Conservation (phyloP, 2,329 filamentous ascomycete species). For the Geosmithia putterillii region DNA sequence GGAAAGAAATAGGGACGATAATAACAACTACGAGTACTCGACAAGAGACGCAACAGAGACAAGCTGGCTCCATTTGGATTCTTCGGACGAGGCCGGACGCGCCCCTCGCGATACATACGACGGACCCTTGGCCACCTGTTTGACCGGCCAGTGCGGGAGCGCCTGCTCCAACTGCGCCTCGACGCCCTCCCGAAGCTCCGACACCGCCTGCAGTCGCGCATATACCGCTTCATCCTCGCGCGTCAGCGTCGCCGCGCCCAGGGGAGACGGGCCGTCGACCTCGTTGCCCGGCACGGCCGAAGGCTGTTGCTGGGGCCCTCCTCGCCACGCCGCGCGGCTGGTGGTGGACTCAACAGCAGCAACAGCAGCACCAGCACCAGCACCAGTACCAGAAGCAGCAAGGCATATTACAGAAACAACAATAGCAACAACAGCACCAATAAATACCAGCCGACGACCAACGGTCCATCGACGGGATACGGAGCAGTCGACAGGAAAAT, state of each 20-base stretch:
- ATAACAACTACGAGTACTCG: no score
- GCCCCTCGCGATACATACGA: slow-evolving; percentile 5
- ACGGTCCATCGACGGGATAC: slow-evolving; percentile 12
- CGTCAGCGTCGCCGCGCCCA: slow-evolving; percentile 44
- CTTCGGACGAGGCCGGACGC: slow-evolving; percentile 15
- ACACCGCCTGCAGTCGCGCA: slow-evolving; percentile 58
- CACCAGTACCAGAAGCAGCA: slow-evolving; percentile 11
- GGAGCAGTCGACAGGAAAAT: slow-evolving; percentile 2
- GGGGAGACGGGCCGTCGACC: slow-evolving; percentile 32
- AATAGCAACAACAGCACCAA: slow-evolving; percentile 12
- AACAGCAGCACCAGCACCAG: slow-evolving; percentile 13
- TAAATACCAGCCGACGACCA: slow-evolving; percentile 4
- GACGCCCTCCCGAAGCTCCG: slow-evolving; percentile 62
- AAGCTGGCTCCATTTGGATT: slow-evolving; percentile 33
- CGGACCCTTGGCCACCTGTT: slow-evolving; percentile 53
- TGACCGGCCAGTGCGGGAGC: slow-evolving; percentile 48
- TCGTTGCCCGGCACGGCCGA: slow-evolving; percentile 25
- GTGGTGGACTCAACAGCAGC: no score
- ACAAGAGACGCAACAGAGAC: background rate
- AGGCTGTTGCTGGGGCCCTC: slow-evolving; percentile 31
- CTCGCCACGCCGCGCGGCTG: slow-evolving; percentile 4
- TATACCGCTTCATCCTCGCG: slow-evolving; percentile 62
- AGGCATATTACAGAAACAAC: slow-evolving; percentile 4
- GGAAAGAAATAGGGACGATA: background rate
- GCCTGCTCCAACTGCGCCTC: slow-evolving; percentile 59